phyloP scores from a whole-genome alignment of 179 eudicot species.

The Carnegiea gigantea region DNA sequence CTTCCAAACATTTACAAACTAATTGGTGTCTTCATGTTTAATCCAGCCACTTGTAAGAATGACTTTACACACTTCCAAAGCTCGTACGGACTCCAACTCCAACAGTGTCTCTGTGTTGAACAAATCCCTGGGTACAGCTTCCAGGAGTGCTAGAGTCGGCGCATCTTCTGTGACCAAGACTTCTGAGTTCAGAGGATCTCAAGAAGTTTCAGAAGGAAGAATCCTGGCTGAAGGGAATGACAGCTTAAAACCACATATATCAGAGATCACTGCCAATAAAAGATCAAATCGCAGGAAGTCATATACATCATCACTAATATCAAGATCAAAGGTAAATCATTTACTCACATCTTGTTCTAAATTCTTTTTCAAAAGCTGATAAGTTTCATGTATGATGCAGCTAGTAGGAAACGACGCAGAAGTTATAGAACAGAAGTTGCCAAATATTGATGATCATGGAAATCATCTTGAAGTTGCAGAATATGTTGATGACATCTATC shows the following conservation, averaged over 20 bases:
- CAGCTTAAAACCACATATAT: conserved; percentile 23
- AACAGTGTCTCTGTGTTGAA: conserved; percentile 30
- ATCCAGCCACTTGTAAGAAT: conserved; percentile 43
- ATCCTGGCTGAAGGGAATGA: conserved; percentile 28
- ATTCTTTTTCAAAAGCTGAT: conserved; percentile 15
- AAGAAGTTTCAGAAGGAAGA: conserved; percentile 29
- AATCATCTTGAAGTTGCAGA: conserved; percentile 96
- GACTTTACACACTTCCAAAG: conserved; percentile 29
- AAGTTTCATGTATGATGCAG: conserved; percentile 39
- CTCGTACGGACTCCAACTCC: conserved; percentile 34
- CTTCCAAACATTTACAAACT: not conserved
- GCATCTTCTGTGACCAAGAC: conserved; percentile 33
- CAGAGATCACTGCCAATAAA: conserved; percentile 32
- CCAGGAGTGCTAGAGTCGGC: conserved; percentile 33
- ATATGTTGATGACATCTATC: conserved; percentile 92
- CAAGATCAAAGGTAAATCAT: conserved; percentile 62
- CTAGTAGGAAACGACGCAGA: conserved; percentile 37
- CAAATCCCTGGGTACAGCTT: conserved; percentile 33
- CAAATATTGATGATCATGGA: conserved; percentile 61
- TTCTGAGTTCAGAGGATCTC: conserved; percentile 23
- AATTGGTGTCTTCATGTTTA: conserved; percentile 1
- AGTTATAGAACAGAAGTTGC: conserved; percentile 39
- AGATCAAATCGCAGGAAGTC: conserved; percentile 75
- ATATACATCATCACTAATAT: conserved; percentile 62
- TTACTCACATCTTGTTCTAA: not conserved